Base-by-base conservation (phyloP, 768 basidiomycete genomes). In the Suillus luteus region DNA sequence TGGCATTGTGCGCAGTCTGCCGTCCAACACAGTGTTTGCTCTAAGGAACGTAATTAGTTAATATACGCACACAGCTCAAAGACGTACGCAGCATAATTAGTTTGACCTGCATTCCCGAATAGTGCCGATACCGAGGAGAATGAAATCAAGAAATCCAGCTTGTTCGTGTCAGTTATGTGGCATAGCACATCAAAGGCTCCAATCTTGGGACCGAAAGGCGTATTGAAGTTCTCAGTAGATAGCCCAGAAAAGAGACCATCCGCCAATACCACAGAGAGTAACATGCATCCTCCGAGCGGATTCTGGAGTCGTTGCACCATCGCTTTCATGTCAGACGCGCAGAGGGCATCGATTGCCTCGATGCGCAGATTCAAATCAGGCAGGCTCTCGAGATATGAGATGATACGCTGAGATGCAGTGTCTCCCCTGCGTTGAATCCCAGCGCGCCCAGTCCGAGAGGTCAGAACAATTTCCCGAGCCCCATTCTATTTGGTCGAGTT, bases 41-140 rank as follows among this genome's bases (percentile, higher is more conserved):
- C 51, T 52, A 27, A 52, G 31, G 51, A 52, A 44, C 60, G 67
- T 33, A 10, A 24, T n/a, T 10, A 38, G 44, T 62, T 33, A 61
- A 41, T n/a, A 5, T n/a, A 37, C 15, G n/a, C 11, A 24, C 38
- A 51, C 3, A 14, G 3, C 14, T 43, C 31, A 27, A 35, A 43
- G 43, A 57, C 31, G n/a, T 27, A n/a, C 22, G 71, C 68, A 40
- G 66, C 68, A 55, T 72, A 71, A 27, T 68, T 67, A 12, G 71
- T 66, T 59, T 72, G 71, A 35, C 71, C 71, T 38, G 68, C 67
- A 40, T 71, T 72, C 27, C 76, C 76, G 31, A 77, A 77, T 0
- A 77, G 70, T 6, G 77, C 73, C 3, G 73, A 71, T 24, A 76
- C 73, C 0, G 76, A 76, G 6, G 77, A 77, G 66, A 77, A 77